Percentiles rank a stretch among this genome's conserved stretches.
These are phyloP conservation scores for Termitomyces sp. DNA, from an alignment of 768 basidiomycete species.

Conservation along the genomic window DNA sequence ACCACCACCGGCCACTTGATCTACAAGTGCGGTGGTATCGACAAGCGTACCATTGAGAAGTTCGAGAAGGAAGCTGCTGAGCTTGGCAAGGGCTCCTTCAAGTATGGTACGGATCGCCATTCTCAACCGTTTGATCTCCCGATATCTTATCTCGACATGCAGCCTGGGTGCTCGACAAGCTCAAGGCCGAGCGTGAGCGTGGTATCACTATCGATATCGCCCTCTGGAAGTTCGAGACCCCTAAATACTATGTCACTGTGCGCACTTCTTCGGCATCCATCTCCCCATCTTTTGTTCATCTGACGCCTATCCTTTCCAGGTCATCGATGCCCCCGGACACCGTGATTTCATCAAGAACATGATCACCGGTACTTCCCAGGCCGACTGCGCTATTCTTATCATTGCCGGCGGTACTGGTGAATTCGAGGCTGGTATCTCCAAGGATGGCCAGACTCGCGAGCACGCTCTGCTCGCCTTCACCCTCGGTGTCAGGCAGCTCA, in stretches of 20 bases:
- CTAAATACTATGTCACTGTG: slow-evolving; percentile 91
- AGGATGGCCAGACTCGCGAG: slow-evolving; percentile 99
- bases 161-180: slow-evolving; percentile 99
- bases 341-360: slow-evolving; percentile 99
- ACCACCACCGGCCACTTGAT: slow-evolving; percentile 99
- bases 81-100: slow-evolving; percentile 98
- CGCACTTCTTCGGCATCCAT: slow-evolving; percentile 22
- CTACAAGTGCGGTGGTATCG: slow-evolving; percentile 99
- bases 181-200: slow-evolving; percentile 99
- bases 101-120: slow-evolving; percentile 67
- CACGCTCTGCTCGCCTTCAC: slow-evolving; percentile 99
- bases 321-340: slow-evolving; percentile 99
- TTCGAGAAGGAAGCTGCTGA: slow-evolving; percentile 99
- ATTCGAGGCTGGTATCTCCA: slow-evolving; percentile 99
- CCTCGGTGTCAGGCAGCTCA: slow-evolving; percentile 99
- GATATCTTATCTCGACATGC: slow-evolving; percentile 17
- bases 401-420: slow-evolving; percentile 99
- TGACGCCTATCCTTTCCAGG: slow-evolving; percentile 38
- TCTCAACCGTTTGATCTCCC: slow-evolving; percentile 14
- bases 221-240: slow-evolving; percentile 99
- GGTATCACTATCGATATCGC: slow-evolving; percentile 99
- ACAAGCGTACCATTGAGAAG: slow-evolving; percentile 99
- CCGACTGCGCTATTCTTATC: slow-evolving; percentile 99
- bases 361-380: slow-evolving; percentile 99
- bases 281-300: slow-evolving; percentile 6